These are phyloP conservation scores for Bauhinia variegata DNA, from an alignment of 306 rosid species.

Conservation along the genomic window DNA sequence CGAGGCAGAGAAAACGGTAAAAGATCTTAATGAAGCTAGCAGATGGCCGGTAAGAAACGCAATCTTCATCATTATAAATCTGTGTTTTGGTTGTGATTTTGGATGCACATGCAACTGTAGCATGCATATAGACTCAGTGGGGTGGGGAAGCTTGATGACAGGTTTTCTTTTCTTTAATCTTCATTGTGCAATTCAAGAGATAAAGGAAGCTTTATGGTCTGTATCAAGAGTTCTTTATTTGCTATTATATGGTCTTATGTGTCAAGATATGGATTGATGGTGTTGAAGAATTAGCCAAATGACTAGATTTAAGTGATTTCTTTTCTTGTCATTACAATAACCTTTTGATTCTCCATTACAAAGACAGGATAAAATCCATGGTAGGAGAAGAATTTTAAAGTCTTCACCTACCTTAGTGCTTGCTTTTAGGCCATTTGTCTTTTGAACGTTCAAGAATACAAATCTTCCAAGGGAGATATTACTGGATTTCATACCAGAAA, in stretches of 20 bases:
- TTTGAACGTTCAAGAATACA: constrained; percentile 17
- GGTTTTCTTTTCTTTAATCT: not conserved
- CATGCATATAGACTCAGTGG: not conserved
- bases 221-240: constrained; percentile 7
- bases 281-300: not conserved
- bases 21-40: constrained; percentile 57
- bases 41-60: constrained; percentile 64
- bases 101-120: not conserved
- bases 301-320: not conserved
- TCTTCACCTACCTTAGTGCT: not conserved
- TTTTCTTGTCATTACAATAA: constrained; percentile 2
- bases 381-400: not conserved
- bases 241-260: not conserved
- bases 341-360: constrained; percentile 1
- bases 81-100: not conserved
- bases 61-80: constrained; percentile 4
- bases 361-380: not conserved
- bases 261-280: not conserved
- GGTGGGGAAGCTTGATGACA: constrained; percentile 6
- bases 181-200: not conserved
- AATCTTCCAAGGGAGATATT: constrained; percentile 1
- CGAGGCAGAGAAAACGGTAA: constrained; percentile 62
- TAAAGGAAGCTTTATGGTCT: not conserved
- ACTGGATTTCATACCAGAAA: not conserved
- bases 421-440: constrained; percentile 2